phyloP scores from a whole-genome alignment of 345 rosid genomes.

The Combretum micranthum region DNA sequence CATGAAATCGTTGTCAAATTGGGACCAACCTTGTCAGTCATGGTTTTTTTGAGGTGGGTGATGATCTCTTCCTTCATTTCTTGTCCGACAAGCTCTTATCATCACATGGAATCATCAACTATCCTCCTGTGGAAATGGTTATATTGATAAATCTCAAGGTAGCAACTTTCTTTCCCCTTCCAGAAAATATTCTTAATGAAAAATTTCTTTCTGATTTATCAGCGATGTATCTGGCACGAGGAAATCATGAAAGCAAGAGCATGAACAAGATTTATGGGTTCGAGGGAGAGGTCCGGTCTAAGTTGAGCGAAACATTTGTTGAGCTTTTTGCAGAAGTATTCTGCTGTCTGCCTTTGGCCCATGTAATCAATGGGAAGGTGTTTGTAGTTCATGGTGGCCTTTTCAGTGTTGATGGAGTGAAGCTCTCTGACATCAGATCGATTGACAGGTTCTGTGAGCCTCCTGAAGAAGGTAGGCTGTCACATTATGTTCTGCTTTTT shows the following conservation, averaged over 20 bases:
- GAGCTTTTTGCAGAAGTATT: constrained; percentile 96
- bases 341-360: constrained; percentile 93
- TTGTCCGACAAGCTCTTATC: background rate
- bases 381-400: constrained; percentile 98
- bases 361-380: constrained; percentile 71
- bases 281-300: constrained; percentile 96
- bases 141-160: no score
- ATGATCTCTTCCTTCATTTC: background rate
- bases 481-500: background rate
- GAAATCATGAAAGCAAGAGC: constrained; percentile 99
- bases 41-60: background rate
- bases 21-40: background rate
- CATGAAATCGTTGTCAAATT: background rate
- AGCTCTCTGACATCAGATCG: constrained; percentile 78
- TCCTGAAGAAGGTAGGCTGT: constrained; percentile 86
- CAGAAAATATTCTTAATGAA: constrained; percentile 5
- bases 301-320: constrained; percentile 84
- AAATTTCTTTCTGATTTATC: constrained; percentile 23
- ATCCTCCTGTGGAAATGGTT: background rate
- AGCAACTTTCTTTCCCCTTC: background rate
- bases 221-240: constrained; percentile 91
- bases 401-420: constrained; percentile 93
- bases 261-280: constrained; percentile 99
- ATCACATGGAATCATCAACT: background rate
- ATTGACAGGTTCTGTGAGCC: constrained; percentile 96